Conservation (phyloP, 805 yeast species). For the Saccharomyces mikatae region DNA sequence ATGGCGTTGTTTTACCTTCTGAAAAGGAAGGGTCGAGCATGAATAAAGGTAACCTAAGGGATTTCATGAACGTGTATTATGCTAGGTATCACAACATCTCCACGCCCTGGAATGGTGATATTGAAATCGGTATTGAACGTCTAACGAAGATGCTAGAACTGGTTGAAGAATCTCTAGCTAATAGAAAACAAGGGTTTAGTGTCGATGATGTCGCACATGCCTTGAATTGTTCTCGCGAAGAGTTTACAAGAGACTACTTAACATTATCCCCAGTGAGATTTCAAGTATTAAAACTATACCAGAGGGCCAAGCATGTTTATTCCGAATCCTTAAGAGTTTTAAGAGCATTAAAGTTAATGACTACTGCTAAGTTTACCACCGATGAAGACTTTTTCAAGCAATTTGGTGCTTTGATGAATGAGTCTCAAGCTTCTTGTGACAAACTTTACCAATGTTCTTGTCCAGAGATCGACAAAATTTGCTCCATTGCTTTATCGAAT, state of each 20-base stretch:
- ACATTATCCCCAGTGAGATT: constrained; percentile 48
- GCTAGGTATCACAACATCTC: constrained; percentile 18
- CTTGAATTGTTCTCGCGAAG: constrained; percentile 35
- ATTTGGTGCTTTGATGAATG: constrained; percentile 52
- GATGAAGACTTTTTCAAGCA: constrained; percentile 32
- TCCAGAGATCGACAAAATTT: constrained; percentile 44
- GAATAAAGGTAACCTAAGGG: constrained; percentile 51
- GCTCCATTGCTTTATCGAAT: constrained; percentile 43
- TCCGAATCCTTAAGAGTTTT: constrained; percentile 53
- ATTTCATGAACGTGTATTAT: constrained; percentile 49
- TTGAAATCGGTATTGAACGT: constrained; percentile 35
- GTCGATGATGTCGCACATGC: constrained; percentile 39
- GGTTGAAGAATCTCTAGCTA: constrained; percentile 37
- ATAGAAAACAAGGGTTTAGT: constrained; percentile 41
- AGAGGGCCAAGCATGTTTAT: constrained; percentile 54
- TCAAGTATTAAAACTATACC: constrained; percentile 44
- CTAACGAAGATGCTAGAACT: constrained; percentile 36
- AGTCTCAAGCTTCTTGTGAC: constrained; percentile 48
- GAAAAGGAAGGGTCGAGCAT: constrained; percentile 36
- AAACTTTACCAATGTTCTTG: constrained; percentile 47
- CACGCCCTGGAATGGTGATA: constrained; percentile 41
- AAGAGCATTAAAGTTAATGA: constrained; percentile 38
- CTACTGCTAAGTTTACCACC: constrained; percentile 10
- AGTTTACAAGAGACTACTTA: constrained; percentile 39
- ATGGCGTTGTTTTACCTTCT: constrained; percentile 37